Evolutionary conservation across 2,329 filamentous ascomycete genomes (phyloP).

Genomic region (Aspergillus sp.): DNA sequence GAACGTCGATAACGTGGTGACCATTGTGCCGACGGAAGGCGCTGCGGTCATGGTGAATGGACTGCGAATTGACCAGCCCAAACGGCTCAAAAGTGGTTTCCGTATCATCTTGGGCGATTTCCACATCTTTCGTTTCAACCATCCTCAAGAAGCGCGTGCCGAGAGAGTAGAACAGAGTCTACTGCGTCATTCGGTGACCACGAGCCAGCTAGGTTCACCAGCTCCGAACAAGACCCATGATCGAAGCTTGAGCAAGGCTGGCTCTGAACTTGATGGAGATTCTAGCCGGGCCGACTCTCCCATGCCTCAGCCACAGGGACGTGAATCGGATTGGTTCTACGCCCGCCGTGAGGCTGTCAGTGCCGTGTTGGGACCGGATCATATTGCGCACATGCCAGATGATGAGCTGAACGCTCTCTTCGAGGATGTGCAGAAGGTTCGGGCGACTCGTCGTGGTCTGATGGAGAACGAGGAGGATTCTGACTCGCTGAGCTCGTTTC

Average conservation of each 20-base stretch:
- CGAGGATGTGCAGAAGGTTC: constrained; percentile 85
- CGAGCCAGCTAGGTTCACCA: constrained; percentile 63
- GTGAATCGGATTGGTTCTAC: constrained; percentile 93
- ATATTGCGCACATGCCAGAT: constrained; percentile 84
- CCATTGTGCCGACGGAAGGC: constrained; percentile 81
- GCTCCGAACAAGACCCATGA: constrained; percentile 68
- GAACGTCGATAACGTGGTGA: constrained; percentile 90
- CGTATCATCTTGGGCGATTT: constrained; percentile 96
- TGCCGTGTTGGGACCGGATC: constrained; percentile 83
- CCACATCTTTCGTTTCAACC: constrained; percentile 98
- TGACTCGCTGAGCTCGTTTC: constrained; percentile 85
- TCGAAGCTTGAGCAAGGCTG: constrained; percentile 71
- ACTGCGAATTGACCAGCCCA: constrained; percentile 79
- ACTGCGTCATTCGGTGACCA: constrained; percentile 74
- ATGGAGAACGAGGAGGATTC: constrained; percentile 69
- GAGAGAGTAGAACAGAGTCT: constrained; percentile 87
- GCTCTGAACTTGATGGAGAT: constrained; percentile 70
- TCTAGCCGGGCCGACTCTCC: constrained; percentile 79
- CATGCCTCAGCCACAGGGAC: constrained; percentile 61
- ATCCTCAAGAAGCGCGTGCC: constrained; percentile 90
- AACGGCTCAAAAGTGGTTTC: constrained; percentile 83
- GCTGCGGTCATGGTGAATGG: constrained; percentile 98
- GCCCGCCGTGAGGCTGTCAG: constrained; percentile 90
- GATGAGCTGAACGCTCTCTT: constrained; percentile 92
- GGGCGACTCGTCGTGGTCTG: constrained; percentile 75